Evolutionary conservation across 2,329 filamentous ascomycete species (phyloP), one percentile per base, ranked within the genome.

Genomic region (Fusarium sacchari): DNA sequence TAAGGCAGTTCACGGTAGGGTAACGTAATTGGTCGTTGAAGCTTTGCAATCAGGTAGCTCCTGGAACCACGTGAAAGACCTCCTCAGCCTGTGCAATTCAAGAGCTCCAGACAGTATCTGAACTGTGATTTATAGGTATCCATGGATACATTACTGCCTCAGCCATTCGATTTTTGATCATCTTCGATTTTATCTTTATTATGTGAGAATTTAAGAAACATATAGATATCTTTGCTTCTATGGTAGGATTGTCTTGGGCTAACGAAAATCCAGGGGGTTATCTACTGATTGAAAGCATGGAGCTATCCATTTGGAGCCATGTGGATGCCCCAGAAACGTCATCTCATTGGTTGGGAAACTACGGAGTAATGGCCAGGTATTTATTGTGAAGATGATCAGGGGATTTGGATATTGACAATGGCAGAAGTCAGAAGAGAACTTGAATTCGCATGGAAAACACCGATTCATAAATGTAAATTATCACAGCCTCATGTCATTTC

Each of bases 271-370:
- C 15, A 50, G 28, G 22, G 22, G 28, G 46, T 18, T 20, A n/a
- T 12, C 24, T 32, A 34, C 30, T 34, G 28, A 20, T 32, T 26
- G 49, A 26, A 52, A 12, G 32, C 49, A 52, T 26, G n/a, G 49
- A 24, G 39, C 26, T 44, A 44, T 26, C n/a, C n/a, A n/a, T n/a
- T n/a, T 42, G 17, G 13, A 36, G 40, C 36, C 39, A 39, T 26
- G n/a, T n/a, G n/a, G n/a, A n/a, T n/a, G 26, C 34, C 17, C n/a
- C 36, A 22, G 22, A 10, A 67, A 49, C 47, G 37, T 64, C 42
- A 63, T 69, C 32, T 49, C 36, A 50, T 63, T 68, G 47, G 32
- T 32, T 49, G 37, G 32, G n/a, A 37, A 49, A 67, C 39, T 65
- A 28, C 18, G n/a, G n/a, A n/a, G n/a, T n/a, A n/a, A n/a, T 50